Conservation (phyloP, 2,329 filamentous ascomycete species). For the Ceratocystis alfenasii region DNA sequence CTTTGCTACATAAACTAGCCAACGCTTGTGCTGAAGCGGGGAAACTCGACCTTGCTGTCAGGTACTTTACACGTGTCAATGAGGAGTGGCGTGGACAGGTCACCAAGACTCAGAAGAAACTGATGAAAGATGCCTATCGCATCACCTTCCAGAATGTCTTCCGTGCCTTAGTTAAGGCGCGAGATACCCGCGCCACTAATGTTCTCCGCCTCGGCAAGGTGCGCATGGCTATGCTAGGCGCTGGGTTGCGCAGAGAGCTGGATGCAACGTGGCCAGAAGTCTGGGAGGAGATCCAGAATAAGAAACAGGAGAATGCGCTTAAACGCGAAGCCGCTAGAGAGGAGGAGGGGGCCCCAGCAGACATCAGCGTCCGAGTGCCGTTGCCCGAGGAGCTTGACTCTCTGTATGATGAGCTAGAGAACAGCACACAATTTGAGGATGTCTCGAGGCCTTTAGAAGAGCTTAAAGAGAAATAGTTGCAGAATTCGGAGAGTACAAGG, state of each 20-base stretch:
- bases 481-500: too few relatives aligned
- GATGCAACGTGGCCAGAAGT: slow-evolving; percentile 17
- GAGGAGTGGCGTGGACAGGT: slow-evolving; percentile 14
- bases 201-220: slow-evolving; percentile 12
- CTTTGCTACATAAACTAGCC: slow-evolving; percentile 26
- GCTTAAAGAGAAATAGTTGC: background rate
- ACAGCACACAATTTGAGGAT: slow-evolving; percentile 9
- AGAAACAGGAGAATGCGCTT: slow-evolving; percentile 6
- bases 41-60: slow-evolving; percentile 30
- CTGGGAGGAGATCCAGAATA: slow-evolving; percentile 15
- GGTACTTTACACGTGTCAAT: slow-evolving; percentile 15
- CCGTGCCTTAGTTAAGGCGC: background rate
- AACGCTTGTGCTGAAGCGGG: slow-evolving; percentile 26
- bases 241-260: slow-evolving; percentile 17
- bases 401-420: slow-evolving; percentile 5
- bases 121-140: slow-evolving; percentile 19
- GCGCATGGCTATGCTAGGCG: slow-evolving; percentile 16
- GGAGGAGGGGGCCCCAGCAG: background rate
- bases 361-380: background rate
- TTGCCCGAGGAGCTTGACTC: slow-evolving; percentile 11
- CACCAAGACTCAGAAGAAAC: slow-evolving; percentile 9
- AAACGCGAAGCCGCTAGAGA: background rate
- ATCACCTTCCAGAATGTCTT: slow-evolving; percentile 23
- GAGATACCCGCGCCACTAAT: slow-evolving; percentile 6
- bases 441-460: slow-evolving; percentile 1